Percentiles rank a stretch among this genome's conserved stretches.
These are phyloP conservation scores for Wickerhamomyces sydowiorum DNA, from an alignment of 805 yeast species.

Conservation along the genomic window DNA sequence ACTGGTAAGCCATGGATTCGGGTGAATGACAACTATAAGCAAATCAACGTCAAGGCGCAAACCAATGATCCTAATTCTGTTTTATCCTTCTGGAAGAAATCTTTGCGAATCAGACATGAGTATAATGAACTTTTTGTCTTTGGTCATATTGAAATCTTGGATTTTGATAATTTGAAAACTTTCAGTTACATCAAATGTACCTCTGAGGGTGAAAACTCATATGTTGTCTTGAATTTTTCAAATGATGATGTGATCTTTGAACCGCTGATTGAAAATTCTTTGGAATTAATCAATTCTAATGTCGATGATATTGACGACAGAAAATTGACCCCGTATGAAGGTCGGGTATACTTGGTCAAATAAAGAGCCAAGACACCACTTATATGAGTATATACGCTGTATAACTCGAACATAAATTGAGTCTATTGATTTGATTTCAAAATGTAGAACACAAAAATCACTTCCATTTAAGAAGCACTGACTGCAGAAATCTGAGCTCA, in stretches of 20 bases:
- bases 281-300: conserved; percentile 28
- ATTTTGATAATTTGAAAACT: conserved; percentile 34
- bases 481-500: too few relatives aligned
- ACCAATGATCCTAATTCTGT: conserved; percentile 39
- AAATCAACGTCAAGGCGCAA: conserved; percentile 44
- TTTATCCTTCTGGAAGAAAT: conserved; percentile 38
- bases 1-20: conserved; percentile 47
- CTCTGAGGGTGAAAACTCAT: conserved; percentile 25
- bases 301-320: conserved; percentile 20
- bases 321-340: conserved; percentile 38
- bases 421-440: too few relatives aligned
- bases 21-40: conserved; percentile 42
- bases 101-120: conserved; percentile 37
- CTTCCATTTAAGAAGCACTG: too few relatives aligned
- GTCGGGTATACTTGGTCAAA: conserved; percentile 31
- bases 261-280: conserved; percentile 23
- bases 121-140: conserved; percentile 38
- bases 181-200: conserved; percentile 40
- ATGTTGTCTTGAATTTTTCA: conserved; percentile 39
- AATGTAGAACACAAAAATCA: too few relatives aligned
- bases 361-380: too few relatives aligned
- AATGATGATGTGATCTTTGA: conserved; percentile 27
- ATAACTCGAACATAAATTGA: too few relatives aligned
- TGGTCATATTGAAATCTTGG: conserved; percentile 40
- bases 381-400: too few relatives aligned